phyloP scores from a whole-genome alignment of 1,284 basidiomycete species.

The Mycena sp. region DNA sequence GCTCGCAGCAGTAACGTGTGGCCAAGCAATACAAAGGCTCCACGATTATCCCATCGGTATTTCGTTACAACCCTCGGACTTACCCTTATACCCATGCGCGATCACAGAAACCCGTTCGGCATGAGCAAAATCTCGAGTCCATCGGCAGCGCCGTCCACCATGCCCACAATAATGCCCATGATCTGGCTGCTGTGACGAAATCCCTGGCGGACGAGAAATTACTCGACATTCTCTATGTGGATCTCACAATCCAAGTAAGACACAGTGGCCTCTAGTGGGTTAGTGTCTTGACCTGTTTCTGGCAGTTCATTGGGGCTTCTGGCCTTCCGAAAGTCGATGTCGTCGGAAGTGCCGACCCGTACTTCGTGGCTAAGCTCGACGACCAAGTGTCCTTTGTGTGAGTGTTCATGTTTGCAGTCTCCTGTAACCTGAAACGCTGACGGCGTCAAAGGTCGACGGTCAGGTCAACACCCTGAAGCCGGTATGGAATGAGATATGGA shows the following conservation, averaged over 20 bases:
- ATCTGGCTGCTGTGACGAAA: slow-evolving; percentile 41
- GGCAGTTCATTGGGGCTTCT: slow-evolving; percentile 73
- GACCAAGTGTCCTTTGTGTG: slow-evolving; percentile 70
- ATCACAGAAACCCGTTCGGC: slow-evolving; percentile 46
- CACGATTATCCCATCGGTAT: too few species aligned
- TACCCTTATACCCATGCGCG: slow-evolving; percentile 31
- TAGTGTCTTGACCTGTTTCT: background rate
- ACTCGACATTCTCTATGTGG: slow-evolving; percentile 52
- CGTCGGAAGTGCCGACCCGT: slow-evolving; percentile 73
- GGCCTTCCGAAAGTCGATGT: slow-evolving; percentile 76
- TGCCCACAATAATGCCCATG: slow-evolving; percentile 42
- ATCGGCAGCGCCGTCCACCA: slow-evolving; percentile 41
- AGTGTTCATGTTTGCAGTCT: slow-evolving; percentile 26
- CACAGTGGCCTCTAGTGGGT: background rate
- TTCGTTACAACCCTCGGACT: too few species aligned
- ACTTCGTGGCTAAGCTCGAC: slow-evolving; percentile 75
- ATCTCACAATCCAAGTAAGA: slow-evolving; percentile 58
- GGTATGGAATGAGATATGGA: slow-evolving; percentile 81
- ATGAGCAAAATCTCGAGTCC: slow-evolving; percentile 46
- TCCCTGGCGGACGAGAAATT: slow-evolving; percentile 45
- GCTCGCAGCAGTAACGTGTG: too few species aligned
- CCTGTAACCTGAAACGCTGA: background rate
- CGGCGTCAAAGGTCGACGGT: slow-evolving; percentile 68
- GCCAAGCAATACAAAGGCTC: too few species aligned
- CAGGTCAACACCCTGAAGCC: slow-evolving; percentile 65